A percentile compares a stretch with the other conserved stretches of the same genome.
phyloP scores from a whole-genome alignment of 495 filamentous ascomycete genomes.

The Tuber magnatum region DNA sequence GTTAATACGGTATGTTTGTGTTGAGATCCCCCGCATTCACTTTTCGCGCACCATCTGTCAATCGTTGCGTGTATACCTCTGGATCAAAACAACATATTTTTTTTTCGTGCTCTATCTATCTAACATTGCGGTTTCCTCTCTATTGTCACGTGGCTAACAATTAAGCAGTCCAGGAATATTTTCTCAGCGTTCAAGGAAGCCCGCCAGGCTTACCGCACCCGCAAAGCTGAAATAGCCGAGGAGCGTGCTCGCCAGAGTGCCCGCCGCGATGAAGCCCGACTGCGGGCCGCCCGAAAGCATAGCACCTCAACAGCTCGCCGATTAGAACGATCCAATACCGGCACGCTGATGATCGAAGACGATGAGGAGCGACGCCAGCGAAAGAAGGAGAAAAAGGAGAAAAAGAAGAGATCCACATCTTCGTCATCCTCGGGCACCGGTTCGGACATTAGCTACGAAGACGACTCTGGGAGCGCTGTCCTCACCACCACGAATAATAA shows the following conservation, averaged over 20 bases:
- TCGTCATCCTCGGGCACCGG: slow-evolving; percentile 8
- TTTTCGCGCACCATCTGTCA: slow-evolving; percentile 15
- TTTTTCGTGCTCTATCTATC: neutral
- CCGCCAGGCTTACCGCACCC: slow-evolving; percentile 35
- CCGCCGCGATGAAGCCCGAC: slow-evolving; percentile 25
- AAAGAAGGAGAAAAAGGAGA: slow-evolving; percentile 37
- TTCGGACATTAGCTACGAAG: slow-evolving; percentile 9
- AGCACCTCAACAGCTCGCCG: slow-evolving; percentile 9
- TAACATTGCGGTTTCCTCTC: neutral
- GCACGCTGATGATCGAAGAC: slow-evolving; percentile 9
- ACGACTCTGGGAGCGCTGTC: slow-evolving; percentile 14
- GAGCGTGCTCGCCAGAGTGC: slow-evolving; percentile 36
- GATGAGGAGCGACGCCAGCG: slow-evolving; percentile 15
- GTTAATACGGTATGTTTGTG: slow-evolving; percentile 33
- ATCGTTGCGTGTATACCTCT: slow-evolving; percentile 6
- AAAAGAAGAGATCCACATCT: slow-evolving; percentile 22
- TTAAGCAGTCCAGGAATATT: slow-evolving; percentile 34
- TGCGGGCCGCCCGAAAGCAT: slow-evolving; percentile 18
- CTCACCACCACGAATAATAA: slow-evolving; percentile 7
- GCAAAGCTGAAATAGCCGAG: slow-evolving; percentile 39
- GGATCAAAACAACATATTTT: neutral
- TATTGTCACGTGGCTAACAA: neutral
- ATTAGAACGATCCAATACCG: slow-evolving; percentile 3
- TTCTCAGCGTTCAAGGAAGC: slow-evolving; percentile 37
- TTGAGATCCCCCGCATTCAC: slow-evolving; percentile 5